phyloP scores from a whole-genome alignment of 768 basidiomycete species.

The Coprinellus micaceus region DNA sequence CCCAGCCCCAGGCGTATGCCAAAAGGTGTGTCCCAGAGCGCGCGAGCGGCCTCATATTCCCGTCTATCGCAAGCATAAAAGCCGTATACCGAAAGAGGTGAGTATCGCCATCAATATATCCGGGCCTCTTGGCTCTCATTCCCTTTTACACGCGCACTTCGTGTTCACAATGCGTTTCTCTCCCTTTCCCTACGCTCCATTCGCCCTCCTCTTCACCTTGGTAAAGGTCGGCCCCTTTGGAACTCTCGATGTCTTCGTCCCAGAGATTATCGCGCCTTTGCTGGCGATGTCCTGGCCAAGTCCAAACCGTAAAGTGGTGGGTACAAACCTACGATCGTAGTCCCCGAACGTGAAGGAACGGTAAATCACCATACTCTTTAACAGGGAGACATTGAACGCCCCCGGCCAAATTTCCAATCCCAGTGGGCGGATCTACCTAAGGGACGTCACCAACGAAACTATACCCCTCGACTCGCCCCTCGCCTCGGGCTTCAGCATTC shows the following conservation, averaged over 20 bases:
- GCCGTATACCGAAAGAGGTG: no score
- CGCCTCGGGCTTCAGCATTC: conserved; percentile 35
- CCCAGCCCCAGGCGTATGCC: no score
- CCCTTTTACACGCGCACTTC: no score
- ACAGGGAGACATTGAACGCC: conserved; percentile 37
- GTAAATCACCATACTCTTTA: conserved; percentile 3
- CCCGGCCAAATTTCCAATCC: conserved; percentile 41
- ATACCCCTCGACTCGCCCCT: conserved; percentile 30
- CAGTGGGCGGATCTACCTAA: conserved; percentile 37
- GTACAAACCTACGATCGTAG: conserved; percentile 7
- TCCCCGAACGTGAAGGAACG: neutral
- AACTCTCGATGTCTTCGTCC: conserved; percentile 30
- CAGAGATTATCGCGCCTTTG: conserved; percentile 25
- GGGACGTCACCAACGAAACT: conserved; percentile 10
- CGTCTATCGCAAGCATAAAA: no score
- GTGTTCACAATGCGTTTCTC: neutral
- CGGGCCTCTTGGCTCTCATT: no score
- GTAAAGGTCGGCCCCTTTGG: conserved; percentile 21
- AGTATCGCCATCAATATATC: no score
- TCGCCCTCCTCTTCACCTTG: conserved; percentile 23
- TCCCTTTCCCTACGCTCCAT: neutral
- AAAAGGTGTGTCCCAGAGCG: no score
- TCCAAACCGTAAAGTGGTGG: conserved; percentile 30
- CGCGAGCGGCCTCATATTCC: no score
- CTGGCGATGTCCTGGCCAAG: conserved; percentile 26